Base-by-base conservation (phyloP, 108 stramenopile genomes). In the Cylindrotheca closterium region DNA sequence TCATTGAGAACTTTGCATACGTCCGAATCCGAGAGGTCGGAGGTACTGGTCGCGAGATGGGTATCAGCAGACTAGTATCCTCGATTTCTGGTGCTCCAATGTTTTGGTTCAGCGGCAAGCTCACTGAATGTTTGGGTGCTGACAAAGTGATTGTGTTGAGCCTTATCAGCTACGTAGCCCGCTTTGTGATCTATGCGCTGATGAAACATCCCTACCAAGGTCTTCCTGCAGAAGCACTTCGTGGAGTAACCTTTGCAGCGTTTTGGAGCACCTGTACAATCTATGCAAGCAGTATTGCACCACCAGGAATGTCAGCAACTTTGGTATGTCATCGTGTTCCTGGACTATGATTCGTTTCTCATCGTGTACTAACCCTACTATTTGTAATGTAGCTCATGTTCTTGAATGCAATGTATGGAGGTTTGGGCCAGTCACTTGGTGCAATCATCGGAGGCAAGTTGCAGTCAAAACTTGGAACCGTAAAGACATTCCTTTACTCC, bases 1-100 rank as follows among this genome's bases (percentile, higher is more conserved):
- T 91, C 45, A 94, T 97, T 74, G 97, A 97, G 71, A 97, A 97
- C 78, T 97, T 97, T 82, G 97, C 97, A 2, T 97, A 97, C 65
- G 92, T 96, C 24, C 89, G 95, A 1, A 82, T 97, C 18, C 63
- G 91, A 32, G 92, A 97, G 67, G 92, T 97, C 0, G 95, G 95
- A 47, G 94, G 90, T 0, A 79, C 80, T 15, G 94, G 95, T 21
- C 85, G 78, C 25, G 87, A 94, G 26, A 88, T 97, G 90, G 97
- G 97, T 5, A 61, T 94, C 2, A 75, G 77, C 23, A 85, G 97
- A 50, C 66, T 96, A n/a, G 87, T 93, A 5, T 87, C 85, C n/a
- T 84, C 84, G 58, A 48, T 91, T 28, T 84, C 94, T 26, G 97
- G 97, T 18, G 91, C 89, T 19, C 95, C 95, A 49, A 97, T 97